phyloP scores from a whole-genome alignment of 2,329 filamentous ascomycete species.

The Epichloe aotearoae region DNA sequence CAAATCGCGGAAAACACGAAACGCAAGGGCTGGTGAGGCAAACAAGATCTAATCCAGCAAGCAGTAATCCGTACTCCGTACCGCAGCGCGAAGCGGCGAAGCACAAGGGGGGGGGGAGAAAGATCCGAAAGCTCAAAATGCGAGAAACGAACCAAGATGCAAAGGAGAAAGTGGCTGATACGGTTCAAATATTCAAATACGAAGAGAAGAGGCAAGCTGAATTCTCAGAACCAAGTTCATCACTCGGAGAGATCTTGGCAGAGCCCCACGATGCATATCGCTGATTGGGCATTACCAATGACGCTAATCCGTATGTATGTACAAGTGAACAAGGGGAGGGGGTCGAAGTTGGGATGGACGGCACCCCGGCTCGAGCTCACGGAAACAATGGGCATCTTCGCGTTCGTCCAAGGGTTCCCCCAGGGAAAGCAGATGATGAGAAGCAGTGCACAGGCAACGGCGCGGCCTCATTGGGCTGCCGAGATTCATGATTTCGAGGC shows the following conservation, averaged over 20 bases:
- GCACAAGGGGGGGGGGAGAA: not conserved
- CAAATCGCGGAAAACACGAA: not conserved
- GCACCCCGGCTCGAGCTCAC: not conserved
- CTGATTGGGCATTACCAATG: not conserved
- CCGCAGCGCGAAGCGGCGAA: too few species aligned
- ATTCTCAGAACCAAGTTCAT: not conserved
- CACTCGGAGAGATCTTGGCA: not conserved
- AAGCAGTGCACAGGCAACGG: not conserved
- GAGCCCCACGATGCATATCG: not conserved
- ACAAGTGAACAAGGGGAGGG: not conserved
- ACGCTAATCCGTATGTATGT: not conserved
- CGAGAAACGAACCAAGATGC: not conserved
- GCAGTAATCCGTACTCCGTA: too few species aligned
- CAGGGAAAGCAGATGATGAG: not conserved
- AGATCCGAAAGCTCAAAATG: not conserved
- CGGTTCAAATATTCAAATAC: not conserved
- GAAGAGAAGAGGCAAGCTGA: not conserved
- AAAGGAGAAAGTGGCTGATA: not conserved
- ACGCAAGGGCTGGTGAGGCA: not conserved
- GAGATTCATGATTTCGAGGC: not conserved
- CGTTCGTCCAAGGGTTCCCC: not conserved
- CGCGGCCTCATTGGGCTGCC: not conserved
- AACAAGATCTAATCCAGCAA: not conserved
- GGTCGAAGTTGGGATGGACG: not conserved
- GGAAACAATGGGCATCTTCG: constrained; percentile 2